phyloP scores from a whole-genome alignment of 257 asterid species.

The Solanum peruvianum region DNA sequence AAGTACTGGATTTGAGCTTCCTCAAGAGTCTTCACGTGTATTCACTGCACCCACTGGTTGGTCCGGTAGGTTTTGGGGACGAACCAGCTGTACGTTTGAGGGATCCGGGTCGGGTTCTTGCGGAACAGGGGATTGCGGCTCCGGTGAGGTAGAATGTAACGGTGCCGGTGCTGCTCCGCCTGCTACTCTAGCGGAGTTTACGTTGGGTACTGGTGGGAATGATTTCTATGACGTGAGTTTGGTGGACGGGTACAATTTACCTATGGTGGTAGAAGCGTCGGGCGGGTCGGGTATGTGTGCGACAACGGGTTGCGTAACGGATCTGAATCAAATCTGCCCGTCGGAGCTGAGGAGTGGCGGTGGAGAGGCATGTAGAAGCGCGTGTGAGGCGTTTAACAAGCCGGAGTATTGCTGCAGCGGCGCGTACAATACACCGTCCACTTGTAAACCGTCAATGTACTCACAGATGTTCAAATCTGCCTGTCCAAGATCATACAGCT shows the following conservation, averaged over 20 bases:
- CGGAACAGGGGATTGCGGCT: constrained; percentile 77
- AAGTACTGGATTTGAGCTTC: constrained; percentile 84
- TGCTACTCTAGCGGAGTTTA: constrained; percentile 87
- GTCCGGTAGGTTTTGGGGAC: constrained; percentile 95
- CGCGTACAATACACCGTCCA: constrained; percentile 63
- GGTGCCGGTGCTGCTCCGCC: constrained; percentile 96
- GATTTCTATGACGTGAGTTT: constrained; percentile 91
- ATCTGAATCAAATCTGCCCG: constrained; percentile 83
- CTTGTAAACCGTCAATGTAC: constrained; percentile 77
- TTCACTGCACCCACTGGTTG: constrained; percentile 80
- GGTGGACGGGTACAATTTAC: constrained; percentile 87
- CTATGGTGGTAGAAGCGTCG: constrained; percentile 63
- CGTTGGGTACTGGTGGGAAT: constrained; percentile 56
- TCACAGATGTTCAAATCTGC: constrained; percentile 72
- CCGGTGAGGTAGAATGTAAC: constrained; percentile 65
- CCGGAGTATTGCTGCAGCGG: constrained; percentile 93
- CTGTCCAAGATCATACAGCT: constrained; percentile 87
- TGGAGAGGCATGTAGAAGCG: constrained; percentile 79
- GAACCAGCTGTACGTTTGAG: constrained; percentile 70
- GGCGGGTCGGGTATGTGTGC: constrained; percentile 93
- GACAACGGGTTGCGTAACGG: constrained; percentile 91
- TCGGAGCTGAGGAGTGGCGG: constrained; percentile 57
- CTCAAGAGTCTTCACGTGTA: constrained; percentile 43
- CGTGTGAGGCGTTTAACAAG: constrained; percentile 79
- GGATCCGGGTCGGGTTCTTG: constrained; percentile 51